These are phyloP conservation scores for Acanthamoeba castellanii DNA, from an alignment of 208 protist species.

Conservation along the genomic window DNA sequence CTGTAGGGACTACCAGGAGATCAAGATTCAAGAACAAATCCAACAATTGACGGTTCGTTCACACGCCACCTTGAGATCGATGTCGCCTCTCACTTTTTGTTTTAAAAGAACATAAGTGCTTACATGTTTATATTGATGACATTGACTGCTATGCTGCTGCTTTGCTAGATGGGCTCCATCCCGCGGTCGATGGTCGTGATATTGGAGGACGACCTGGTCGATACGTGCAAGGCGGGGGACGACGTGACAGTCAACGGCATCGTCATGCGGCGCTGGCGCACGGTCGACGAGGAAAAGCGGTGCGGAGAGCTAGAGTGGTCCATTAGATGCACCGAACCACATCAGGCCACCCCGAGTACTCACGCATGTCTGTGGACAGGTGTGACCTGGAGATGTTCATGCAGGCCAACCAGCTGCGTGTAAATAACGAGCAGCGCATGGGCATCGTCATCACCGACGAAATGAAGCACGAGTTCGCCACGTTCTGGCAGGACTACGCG, in stretches of 20 bases:
- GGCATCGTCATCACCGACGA: slow-evolving; percentile 84
- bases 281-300: slow-evolving; percentile 98
- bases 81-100: slow-evolving; percentile 85
- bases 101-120: no score
- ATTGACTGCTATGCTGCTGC: not conserved
- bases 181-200: slow-evolving; percentile 98
- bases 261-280: slow-evolving; percentile 98
- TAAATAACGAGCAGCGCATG: slow-evolving; percentile 89
- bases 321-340: slow-evolving; percentile 93
- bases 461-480: slow-evolving; percentile 81
- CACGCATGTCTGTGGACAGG: slow-evolving; percentile 90
- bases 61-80: slow-evolving; percentile 81
- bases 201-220: slow-evolving; percentile 98
- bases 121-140: not conserved
- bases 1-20: slow-evolving; percentile 98
- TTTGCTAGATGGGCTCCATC: slow-evolving; percentile 92
- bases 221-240: slow-evolving; percentile 98
- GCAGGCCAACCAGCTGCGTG: slow-evolving; percentile 86
- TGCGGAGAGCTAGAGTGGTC: slow-evolving; percentile 98
- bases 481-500: slow-evolving; percentile 87
- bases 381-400: slow-evolving; percentile 95
- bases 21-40: slow-evolving; percentile 98
- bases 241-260: slow-evolving; percentile 97
- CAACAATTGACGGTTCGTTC: slow-evolving; percentile 94
- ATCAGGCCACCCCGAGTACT: not conserved